Evolutionary conservation across 768 basidiomycete species (phyloP), one percentile per base, ranked within the genome.

Genomic region (Lentinula raphanica): DNA sequence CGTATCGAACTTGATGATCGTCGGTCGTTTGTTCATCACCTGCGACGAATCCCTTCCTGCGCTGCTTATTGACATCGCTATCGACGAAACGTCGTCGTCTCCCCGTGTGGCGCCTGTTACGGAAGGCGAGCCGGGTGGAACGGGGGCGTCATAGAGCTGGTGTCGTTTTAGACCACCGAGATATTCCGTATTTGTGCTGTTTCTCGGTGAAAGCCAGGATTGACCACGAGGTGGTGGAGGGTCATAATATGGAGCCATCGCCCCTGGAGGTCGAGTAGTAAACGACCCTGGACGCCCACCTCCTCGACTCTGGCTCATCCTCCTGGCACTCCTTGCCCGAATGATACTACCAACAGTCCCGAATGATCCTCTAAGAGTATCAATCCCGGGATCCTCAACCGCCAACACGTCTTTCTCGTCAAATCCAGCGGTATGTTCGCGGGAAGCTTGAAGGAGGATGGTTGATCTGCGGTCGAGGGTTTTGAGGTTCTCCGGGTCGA

Each of bases 311-410:
- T 80, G 80, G 62, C 80, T 85, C 69, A 79, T 68, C 28, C 79
- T 72, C 60, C 76, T 72, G 15, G 77, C 79, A 60, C 78, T 86
- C 50, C 80, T 76, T 0, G 86, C 87, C 9, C 87, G 81, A 56
- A 96, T 92, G 66, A 98, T 89, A 67, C 90, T 93, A 17, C 97
- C 95, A 42, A 98, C 77, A 0, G 94, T 82, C 3, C 95, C 94
- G 64, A 95, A 95, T 2, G 89, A 89, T 15, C 96, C 95, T 17
- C 97, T 83, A 0, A 98, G 79, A 1, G 94, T 82, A 61, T 94
- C 94, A 69, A 97, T 90, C 2, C 95, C 95, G 0, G 96, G 95
- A 63, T 98, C 93, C 69, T 98, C 94, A 19, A 85, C 58, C 0
- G 82, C 86, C 4, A 77, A 64, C 13, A 73, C 69, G 56, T 84